phyloP scores from a whole-genome alignment of 768 basidiomycete genomes.

The Hemileccinum impolitum region DNA sequence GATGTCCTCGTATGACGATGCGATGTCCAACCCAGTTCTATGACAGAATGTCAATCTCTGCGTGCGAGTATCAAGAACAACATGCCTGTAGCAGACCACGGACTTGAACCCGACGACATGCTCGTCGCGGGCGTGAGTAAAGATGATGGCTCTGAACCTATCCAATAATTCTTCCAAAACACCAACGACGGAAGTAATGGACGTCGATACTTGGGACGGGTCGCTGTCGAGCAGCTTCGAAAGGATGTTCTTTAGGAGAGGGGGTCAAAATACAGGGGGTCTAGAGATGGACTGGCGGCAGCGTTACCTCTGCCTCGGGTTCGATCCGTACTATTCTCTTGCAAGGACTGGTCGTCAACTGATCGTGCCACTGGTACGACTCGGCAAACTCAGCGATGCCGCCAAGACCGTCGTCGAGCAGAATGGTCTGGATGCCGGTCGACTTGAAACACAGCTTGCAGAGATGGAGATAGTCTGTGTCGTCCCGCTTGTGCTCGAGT shows the following conservation, averaged over 20 bases:
- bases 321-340: slow-evolving; percentile 71
- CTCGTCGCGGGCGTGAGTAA: slow-evolving; percentile 37
- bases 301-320: slow-evolving; percentile 63
- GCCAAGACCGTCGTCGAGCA: slow-evolving; percentile 73
- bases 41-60: background rate
- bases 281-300: background rate
- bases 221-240: slow-evolving; percentile 21
- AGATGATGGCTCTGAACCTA: slow-evolving; percentile 37
- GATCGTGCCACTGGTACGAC: slow-evolving; percentile 59
- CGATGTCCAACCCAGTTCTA: slow-evolving; percentile 64
- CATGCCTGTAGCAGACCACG: slow-evolving; percentile 59
- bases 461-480: slow-evolving; percentile 50
- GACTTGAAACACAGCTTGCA: slow-evolving; percentile 53
- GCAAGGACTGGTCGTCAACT: slow-evolving; percentile 48
- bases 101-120: slow-evolving; percentile 72
- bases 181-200: slow-evolving; percentile 8
- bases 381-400: slow-evolving; percentile 45
- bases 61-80: background rate
- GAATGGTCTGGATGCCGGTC: slow-evolving; percentile 60
- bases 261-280: slow-evolving; percentile 7
- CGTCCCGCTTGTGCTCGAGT: slow-evolving; percentile 46
- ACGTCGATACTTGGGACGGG: slow-evolving; percentile 8
- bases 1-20: slow-evolving; percentile 19
- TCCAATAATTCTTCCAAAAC: slow-evolving; percentile 30
- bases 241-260: slow-evolving; percentile 9